phyloP scores from a whole-genome alignment of 805 yeast genomes.

The Candida silvatica region DNA sequence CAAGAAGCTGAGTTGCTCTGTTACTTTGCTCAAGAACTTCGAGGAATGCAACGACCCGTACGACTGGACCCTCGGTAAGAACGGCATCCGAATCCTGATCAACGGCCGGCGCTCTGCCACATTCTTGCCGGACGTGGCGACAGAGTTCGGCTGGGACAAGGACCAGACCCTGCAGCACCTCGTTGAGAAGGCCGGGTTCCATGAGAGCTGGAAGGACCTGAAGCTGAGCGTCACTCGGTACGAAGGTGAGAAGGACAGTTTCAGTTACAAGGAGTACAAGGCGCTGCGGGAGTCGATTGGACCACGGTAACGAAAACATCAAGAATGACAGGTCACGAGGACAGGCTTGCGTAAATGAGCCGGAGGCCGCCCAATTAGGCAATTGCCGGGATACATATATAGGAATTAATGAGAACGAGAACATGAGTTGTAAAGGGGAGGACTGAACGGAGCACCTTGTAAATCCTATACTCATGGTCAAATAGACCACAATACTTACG shows the following conservation, averaged over 20 bases:
- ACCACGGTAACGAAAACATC: neutral
- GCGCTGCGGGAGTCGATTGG: conserved; percentile 12
- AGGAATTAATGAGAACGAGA: too few relatives aligned
- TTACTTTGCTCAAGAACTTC: conserved; percentile 59
- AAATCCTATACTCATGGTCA: too few relatives aligned
- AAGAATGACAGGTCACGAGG: too few relatives aligned
- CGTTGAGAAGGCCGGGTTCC: conserved; percentile 61
- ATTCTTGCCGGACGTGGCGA: conserved; percentile 84
- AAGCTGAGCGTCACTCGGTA: conserved; percentile 44
- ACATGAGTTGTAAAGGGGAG: too few relatives aligned
- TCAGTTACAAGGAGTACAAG: conserved; percentile 33
- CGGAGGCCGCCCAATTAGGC: too few relatives aligned
- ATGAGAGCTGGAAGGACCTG: conserved; percentile 21
- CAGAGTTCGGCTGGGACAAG: conserved; percentile 78
- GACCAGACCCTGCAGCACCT: conserved; percentile 62
- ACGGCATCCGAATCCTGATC: conserved; percentile 68
- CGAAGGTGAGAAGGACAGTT: conserved; percentile 40
- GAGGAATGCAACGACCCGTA: conserved; percentile 39
- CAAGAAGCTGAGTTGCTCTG: conserved; percentile 40
- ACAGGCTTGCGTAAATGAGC: too few relatives aligned
- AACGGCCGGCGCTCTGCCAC: conserved; percentile 52
- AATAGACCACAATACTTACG: too few relatives aligned
- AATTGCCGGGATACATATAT: too few relatives aligned
- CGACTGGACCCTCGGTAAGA: conserved; percentile 77
- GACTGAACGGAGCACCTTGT: too few relatives aligned